A percentile compares a stretch with the other conserved stretches of the same genome.
These are phyloP conservation scores for Penicillium cosmopolitanum DNA, from an alignment of 495 filamentous ascomycete genomes.

Conservation along the genomic window DNA sequence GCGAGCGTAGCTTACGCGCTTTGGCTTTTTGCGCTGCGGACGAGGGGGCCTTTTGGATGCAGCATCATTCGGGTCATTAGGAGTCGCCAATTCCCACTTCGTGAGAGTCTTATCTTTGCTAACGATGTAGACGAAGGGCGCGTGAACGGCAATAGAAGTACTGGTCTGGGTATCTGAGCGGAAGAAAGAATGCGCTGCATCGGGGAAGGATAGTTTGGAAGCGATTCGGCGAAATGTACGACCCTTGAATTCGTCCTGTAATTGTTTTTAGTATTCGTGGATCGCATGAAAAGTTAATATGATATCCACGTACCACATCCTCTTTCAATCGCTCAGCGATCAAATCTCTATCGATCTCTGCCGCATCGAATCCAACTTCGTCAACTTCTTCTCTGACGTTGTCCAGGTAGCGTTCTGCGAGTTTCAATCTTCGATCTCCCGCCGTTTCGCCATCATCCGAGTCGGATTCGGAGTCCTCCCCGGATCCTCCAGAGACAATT, in stretches of 20 bases:
- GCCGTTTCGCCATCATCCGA: constrained; percentile 77
- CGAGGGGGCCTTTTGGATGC: constrained; percentile 61
- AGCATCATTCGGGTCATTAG: constrained; percentile 31
- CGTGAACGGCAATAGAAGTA: constrained; percentile 76
- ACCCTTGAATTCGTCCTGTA: constrained; percentile 83
- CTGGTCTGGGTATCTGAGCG: constrained; percentile 74
- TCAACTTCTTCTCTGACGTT: constrained; percentile 85
- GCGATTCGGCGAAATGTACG: constrained; percentile 81
- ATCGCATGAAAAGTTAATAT: background rate
- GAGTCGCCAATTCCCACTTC: constrained; percentile 78
- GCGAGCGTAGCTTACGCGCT: constrained; percentile 64
- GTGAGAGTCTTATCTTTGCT: constrained; percentile 81
- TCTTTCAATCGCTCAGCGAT: constrained; percentile 89
- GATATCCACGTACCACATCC: constrained; percentile 65
- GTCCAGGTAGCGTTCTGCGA: constrained; percentile 91
- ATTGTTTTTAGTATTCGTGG: constrained; percentile 13
- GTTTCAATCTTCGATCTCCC: constrained; percentile 80
- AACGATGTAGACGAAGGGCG: constrained; percentile 82
- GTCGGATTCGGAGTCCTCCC: constrained; percentile 52
- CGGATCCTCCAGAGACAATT: constrained; percentile 45
- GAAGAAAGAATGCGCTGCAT: constrained; percentile 69
- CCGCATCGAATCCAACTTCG: constrained; percentile 86
- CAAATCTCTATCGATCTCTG: constrained; percentile 86
- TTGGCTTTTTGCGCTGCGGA: constrained; percentile 70
- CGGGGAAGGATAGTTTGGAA: constrained; percentile 63